Evolutionary conservation across 805 yeast genomes (phyloP).

Genomic region (Lachancea lanzarotensis): DNA sequence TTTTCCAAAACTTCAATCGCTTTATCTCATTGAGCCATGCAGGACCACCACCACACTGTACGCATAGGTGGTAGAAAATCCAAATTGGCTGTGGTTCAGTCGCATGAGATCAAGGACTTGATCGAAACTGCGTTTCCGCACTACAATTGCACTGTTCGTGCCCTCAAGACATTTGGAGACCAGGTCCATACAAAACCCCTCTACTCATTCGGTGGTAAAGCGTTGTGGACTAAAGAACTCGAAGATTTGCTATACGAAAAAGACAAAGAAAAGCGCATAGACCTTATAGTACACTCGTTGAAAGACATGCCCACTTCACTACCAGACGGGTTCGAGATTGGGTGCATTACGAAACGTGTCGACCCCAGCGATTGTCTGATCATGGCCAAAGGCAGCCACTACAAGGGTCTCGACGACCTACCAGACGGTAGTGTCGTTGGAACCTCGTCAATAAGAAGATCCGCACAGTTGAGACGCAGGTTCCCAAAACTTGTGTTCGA

Average conservation of each 20-base stretch:
- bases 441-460: constrained; percentile 88
- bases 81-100: constrained; percentile 78
- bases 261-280: constrained; percentile 62
- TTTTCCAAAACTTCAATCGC: neutral
- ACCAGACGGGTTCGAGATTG: constrained; percentile 85
- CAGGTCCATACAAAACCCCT: constrained; percentile 77
- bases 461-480: constrained; percentile 77
- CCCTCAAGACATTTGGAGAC: constrained; percentile 85
- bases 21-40: neutral
- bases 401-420: constrained; percentile 60
- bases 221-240: constrained; percentile 93
- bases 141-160: constrained; percentile 65
- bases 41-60: constrained; percentile 19
- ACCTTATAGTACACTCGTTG: constrained; percentile 86
- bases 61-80: constrained; percentile 87
- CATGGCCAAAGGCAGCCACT: constrained; percentile 60
- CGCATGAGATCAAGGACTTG: constrained; percentile 58
- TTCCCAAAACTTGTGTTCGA: constrained; percentile 75
- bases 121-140: constrained; percentile 59
- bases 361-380: constrained; percentile 92
- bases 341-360: constrained; percentile 78
- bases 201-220: constrained; percentile 92
- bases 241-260: constrained; percentile 66
- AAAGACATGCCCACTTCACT: constrained; percentile 89
- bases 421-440: constrained; percentile 88